Base-by-base conservation (phyloP, 176 grass and related monocot genomes). In the Carex cristatella region DNA sequence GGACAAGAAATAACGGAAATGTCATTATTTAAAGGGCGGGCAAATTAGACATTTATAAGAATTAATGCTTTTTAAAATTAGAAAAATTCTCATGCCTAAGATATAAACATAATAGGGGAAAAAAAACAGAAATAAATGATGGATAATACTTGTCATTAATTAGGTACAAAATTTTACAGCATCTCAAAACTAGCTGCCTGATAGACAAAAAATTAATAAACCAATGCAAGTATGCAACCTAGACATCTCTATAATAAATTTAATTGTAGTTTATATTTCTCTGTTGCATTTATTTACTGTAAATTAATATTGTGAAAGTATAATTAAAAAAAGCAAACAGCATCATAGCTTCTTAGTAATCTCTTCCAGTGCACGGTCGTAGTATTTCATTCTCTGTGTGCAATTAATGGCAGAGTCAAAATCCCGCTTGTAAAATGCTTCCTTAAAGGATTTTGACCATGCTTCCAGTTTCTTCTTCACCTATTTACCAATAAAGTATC, bases 331-430 rank as follows among this genome's bases (percentile, higher is more conserved):
- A 78, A 16, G 1, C 12, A 79, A 63, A 33, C 74, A 57, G 48
- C 7, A 79, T 91, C 57, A 95, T 35, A 95, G 82, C 66, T 98
- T 98, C 85, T 95, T 98, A 74, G 86, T 81, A 3, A 89, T 94
- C 84, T 95, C 93, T 94, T 98, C 89, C 15, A 92, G 73, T 49
- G 93, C 96, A 7, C 87, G 89, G 46, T 92, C 93, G 15, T 95
- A 95, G 74, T 98, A 98, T 82, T 85, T 94, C 93, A 98, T 95
- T 89, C 93, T 89, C 63, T 95, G 89, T 12, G 84, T 95, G 62
- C 91, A 87, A 85, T 85, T 57, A 59, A 95, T 78, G 13, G 93
- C 91, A 65, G 32, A n/a, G 16, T 91, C 66, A 30, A 94, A 94
- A 70, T 95, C 83, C 32, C 65, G 63, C 54, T 86, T 89, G 1